phyloP scores from a whole-genome alignment of 257 asterid genomes.

The Solanum corneliomulleri region DNA sequence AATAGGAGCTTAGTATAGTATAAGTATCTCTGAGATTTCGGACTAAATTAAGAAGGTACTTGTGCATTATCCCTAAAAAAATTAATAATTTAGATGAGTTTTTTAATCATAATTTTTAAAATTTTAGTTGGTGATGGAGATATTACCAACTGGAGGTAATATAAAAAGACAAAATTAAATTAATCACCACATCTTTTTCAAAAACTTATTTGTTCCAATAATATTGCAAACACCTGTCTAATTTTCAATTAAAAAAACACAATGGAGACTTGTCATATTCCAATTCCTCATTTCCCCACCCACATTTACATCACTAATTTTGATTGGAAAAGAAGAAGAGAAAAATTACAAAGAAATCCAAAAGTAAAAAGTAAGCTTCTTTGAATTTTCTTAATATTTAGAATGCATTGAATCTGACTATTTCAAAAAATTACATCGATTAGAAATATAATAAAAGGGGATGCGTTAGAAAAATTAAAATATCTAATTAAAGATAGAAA shows the following conservation, averaged over 20 bases:
- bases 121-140: background rate
- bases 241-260: background rate
- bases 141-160: background rate
- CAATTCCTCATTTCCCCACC: slow-evolving; percentile 16
- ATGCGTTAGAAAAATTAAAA: too few relatives aligned
- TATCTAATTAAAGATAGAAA: too few relatives aligned
- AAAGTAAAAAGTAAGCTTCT: background rate
- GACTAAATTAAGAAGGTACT: too few relatives aligned
- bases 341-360: background rate
- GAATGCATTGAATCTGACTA: background rate
- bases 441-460: background rate
- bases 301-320: slow-evolving; percentile 18
- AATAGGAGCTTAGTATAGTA: too few relatives aligned
- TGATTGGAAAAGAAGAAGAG: background rate
- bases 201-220: slow-evolving; percentile 16
- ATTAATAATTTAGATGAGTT: background rate
- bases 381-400: background rate
- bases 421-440: background rate
- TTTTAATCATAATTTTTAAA: background rate
- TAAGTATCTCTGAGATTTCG: too few relatives aligned
- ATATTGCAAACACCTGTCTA: slow-evolving; percentile 23
- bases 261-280: slow-evolving; percentile 26
- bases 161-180: background rate
- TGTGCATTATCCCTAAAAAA: too few relatives aligned
- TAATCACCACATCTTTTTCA: slow-evolving; percentile 24